These are phyloP conservation scores for Sedum album DNA, from an alignment of 164 flowering plant genomes.

Conservation along the genomic window DNA sequence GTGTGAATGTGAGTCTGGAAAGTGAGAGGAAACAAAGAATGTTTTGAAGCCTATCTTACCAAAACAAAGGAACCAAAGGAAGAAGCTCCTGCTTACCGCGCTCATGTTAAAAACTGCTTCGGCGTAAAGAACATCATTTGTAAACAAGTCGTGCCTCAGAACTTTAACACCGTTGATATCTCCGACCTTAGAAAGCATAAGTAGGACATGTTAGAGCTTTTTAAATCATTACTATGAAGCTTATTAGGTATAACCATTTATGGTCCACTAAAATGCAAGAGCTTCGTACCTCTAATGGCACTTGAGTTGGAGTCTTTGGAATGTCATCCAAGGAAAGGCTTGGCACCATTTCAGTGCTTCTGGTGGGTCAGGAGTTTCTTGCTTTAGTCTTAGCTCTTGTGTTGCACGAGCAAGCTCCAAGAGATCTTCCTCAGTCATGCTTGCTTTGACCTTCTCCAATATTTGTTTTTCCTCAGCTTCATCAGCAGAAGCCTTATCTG, in stretches of 20 bases:
- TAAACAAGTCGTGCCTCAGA: constrained; percentile 86
- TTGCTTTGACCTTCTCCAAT: constrained; percentile 63
- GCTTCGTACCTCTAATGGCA: constrained; percentile 63
- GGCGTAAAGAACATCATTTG: constrained; percentile 89
- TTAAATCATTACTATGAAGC: background rate
- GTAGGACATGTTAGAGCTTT: background rate
- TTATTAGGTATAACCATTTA: background rate
- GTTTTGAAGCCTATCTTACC: constrained; percentile 39
- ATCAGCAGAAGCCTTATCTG: constrained; percentile 82
- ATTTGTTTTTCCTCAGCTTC: constrained; percentile 74
- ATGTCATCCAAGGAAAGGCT: constrained; percentile 77
- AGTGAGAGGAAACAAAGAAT: background rate
- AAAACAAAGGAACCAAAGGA: constrained; percentile 86
- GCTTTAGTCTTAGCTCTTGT: constrained; percentile 74
- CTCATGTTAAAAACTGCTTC: constrained; percentile 84
- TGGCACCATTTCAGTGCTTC: constrained; percentile 86
- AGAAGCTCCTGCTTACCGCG: constrained; percentile 85
- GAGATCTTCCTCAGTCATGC: constrained; percentile 93
- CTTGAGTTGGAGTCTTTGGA: constrained; percentile 64
- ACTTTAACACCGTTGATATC: constrained; percentile 74
- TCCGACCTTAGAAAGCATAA: constrained; percentile 45
- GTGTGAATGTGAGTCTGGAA: too few species aligned
- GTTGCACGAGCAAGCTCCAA: constrained; percentile 93
- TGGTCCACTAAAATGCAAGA: background rate
- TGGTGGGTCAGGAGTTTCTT: constrained; percentile 98